A percentile compares a stretch with the other conserved stretches of the same genome.
phyloP scores from a whole-genome alignment of 2,329 filamentous ascomycete genomes.

The Penicillium sumatraense region DNA sequence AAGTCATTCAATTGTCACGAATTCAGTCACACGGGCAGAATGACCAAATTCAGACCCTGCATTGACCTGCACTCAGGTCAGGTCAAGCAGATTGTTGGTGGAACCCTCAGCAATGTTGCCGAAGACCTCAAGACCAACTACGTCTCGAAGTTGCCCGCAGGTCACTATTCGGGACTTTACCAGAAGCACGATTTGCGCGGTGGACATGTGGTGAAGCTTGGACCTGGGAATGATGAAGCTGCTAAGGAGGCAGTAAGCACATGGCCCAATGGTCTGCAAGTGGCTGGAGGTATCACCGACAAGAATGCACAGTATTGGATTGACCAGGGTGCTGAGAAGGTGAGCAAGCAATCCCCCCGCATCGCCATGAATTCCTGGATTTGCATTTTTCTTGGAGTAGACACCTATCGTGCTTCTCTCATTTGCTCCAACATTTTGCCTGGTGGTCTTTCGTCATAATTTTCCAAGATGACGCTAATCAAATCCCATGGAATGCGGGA shows the following conservation, averaged over 20 bases:
- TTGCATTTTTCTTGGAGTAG: neutral
- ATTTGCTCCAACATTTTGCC: neutral
- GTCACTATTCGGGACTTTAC: slow-evolving; percentile 83
- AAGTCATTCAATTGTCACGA: neutral
- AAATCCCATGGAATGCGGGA: slow-evolving; percentile 18
- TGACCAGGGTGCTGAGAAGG: slow-evolving; percentile 84
- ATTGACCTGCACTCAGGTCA: slow-evolving; percentile 97
- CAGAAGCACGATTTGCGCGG: slow-evolving; percentile 73
- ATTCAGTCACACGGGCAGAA: slow-evolving; percentile 42
- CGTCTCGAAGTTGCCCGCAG: slow-evolving; percentile 80
- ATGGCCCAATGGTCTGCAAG: slow-evolving; percentile 82
- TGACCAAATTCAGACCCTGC: slow-evolving; percentile 95
- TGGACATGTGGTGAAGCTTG: slow-evolving; percentile 96
- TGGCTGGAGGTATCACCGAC: slow-evolving; percentile 92
- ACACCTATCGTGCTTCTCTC: neutral
- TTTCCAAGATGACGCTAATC: slow-evolving; percentile 22
- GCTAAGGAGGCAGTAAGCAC: slow-evolving; percentile 75
- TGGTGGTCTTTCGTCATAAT: slow-evolving; percentile 16
- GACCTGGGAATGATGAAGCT: slow-evolving; percentile 80
- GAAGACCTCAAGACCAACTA: slow-evolving; percentile 84
- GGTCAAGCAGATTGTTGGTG: slow-evolving; percentile 98
- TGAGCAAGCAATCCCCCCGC: slow-evolving; percentile 54
- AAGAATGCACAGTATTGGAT: slow-evolving; percentile 86
- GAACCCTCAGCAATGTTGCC: slow-evolving; percentile 75
- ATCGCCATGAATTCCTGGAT: slow-evolving; percentile 4